These are phyloP conservation scores for Fusarium tuaranense DNA, from an alignment of 2,329 filamentous ascomycete genomes.

Conservation along the genomic window DNA sequence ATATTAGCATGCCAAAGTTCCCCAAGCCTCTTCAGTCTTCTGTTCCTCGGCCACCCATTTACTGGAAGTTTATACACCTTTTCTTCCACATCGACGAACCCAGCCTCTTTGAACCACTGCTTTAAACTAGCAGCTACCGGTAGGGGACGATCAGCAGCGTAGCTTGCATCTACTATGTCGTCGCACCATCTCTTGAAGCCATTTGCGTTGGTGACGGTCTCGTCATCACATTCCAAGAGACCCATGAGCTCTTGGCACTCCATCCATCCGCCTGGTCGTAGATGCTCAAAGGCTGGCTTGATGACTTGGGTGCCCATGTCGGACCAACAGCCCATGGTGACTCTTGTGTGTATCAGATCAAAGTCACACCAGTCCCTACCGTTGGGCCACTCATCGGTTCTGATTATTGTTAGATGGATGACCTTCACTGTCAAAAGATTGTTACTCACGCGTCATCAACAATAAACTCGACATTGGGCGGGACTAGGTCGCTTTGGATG, in stretches of 20 bases:
- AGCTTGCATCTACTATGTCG: background rate
- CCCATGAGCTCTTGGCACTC: conserved; percentile 2
- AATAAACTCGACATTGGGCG: background rate
- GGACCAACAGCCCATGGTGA: background rate
- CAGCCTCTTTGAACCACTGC: background rate
- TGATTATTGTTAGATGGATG: background rate
- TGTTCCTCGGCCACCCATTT: conserved; percentile 2
- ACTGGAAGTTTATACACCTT: conserved; percentile 1
- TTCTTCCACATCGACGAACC: conserved; percentile 4
- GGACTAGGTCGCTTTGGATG: background rate
- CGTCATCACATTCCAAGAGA: background rate
- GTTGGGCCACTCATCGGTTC: conserved; percentile 1
- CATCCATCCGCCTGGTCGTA: conserved; percentile 3
- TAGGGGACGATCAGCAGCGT: background rate
- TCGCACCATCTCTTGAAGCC: background rate
- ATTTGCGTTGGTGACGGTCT: background rate
- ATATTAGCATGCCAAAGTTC: conserved; percentile 2
- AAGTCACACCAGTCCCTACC: background rate
- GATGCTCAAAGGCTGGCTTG: conserved; percentile 2
- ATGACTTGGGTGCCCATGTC: background rate
- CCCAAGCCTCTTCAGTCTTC: background rate
- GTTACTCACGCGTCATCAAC: conserved; percentile 3
- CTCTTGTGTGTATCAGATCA: conserved; percentile 3
- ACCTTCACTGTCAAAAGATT: no score
- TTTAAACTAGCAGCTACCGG: background rate